These are phyloP conservation scores for Entomophthora muscae DNA, from an alignment of 371 early-diverging fungal species.

Conservation along the genomic window DNA sequence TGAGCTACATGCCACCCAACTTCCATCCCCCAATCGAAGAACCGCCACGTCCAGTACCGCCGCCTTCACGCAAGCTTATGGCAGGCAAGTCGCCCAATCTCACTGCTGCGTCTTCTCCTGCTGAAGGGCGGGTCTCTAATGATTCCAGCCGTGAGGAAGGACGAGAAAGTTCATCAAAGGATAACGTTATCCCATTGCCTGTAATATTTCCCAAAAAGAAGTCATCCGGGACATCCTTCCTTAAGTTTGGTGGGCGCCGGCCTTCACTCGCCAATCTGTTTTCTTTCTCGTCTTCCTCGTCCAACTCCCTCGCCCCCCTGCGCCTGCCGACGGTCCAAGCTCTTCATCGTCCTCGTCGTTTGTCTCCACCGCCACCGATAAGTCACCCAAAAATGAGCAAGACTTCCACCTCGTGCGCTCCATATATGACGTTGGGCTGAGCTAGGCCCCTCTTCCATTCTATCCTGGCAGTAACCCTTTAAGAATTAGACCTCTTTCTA, in stretches of 20 bases:
- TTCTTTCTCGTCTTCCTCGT: background rate
- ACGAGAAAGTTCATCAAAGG: background rate
- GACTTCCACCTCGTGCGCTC: background rate
- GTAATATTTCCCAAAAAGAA: background rate
- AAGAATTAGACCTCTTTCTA: no score
- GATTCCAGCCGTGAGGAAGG: background rate
- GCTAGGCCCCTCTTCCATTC: background rate
- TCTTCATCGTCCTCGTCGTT: background rate
- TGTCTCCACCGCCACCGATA: background rate
- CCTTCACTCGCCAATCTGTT: background rate
- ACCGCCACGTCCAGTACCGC: background rate
- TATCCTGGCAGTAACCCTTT: background rate
- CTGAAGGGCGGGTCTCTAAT: background rate
- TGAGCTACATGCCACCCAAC: conserved; percentile 8
- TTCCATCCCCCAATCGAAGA: background rate
- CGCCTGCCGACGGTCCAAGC: background rate
- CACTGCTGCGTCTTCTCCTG: no score
- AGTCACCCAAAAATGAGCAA: background rate
- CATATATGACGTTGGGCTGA: background rate
- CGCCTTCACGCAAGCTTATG: no score
- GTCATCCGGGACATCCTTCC: background rate
- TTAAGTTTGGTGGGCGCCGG: background rate
- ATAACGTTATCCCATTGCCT: background rate
- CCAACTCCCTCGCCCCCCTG: background rate
- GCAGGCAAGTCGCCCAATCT: background rate